phyloP scores from a whole-genome alignment of 768 basidiomycete species.

The Podaxis sp. region DNA sequence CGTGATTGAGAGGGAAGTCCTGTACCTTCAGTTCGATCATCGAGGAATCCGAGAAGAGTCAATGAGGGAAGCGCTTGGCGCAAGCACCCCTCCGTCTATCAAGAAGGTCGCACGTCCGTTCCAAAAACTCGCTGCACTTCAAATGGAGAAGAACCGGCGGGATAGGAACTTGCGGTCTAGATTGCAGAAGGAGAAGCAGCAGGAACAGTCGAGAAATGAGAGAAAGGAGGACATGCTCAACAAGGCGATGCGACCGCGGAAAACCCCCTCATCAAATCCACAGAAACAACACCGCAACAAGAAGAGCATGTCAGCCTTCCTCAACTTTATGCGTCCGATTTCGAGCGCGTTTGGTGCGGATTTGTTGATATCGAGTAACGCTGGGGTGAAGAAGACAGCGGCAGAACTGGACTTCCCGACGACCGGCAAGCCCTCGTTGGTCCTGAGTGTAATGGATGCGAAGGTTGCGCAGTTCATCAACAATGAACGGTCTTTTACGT shows the following conservation, averaged over 20 bases:
- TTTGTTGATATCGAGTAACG: slow-evolving; percentile 37
- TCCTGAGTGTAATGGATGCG: slow-evolving; percentile 73
- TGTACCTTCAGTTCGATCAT: slow-evolving; percentile 62
- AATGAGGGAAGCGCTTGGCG: slow-evolving; percentile 53
- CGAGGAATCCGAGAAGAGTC: slow-evolving; percentile 78
- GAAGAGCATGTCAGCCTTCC: slow-evolving; percentile 85
- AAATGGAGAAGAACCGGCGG: slow-evolving; percentile 81
- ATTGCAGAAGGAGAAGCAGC: slow-evolving; percentile 71
- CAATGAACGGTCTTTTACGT: slow-evolving; percentile 79
- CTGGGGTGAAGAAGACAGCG: slow-evolving; percentile 51
- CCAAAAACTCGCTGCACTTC: slow-evolving; percentile 57
- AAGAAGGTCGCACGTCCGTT: slow-evolving; percentile 66
- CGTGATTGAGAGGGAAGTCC: slow-evolving; percentile 71
- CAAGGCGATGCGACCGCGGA: slow-evolving; percentile 68
- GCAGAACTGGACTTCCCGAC: slow-evolving; percentile 76
- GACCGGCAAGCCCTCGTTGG: slow-evolving; percentile 71
- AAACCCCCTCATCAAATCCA: slow-evolving; percentile 39
- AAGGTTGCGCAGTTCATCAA: slow-evolving; percentile 71
- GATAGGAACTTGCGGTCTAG: slow-evolving; percentile 70
- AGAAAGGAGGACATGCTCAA: slow-evolving; percentile 74
- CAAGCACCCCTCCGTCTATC: slow-evolving; percentile 42
- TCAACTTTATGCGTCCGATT: slow-evolving; percentile 86
- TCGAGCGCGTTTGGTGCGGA: slow-evolving; percentile 83
- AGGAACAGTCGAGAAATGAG: slow-evolving; percentile 72
- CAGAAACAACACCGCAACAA: slow-evolving; percentile 83